Percentiles rank a stretch among this genome's conserved stretches.
Conservation (phyloP, 163 green algal genomes). For the Chloromonas sp. region DNA sequence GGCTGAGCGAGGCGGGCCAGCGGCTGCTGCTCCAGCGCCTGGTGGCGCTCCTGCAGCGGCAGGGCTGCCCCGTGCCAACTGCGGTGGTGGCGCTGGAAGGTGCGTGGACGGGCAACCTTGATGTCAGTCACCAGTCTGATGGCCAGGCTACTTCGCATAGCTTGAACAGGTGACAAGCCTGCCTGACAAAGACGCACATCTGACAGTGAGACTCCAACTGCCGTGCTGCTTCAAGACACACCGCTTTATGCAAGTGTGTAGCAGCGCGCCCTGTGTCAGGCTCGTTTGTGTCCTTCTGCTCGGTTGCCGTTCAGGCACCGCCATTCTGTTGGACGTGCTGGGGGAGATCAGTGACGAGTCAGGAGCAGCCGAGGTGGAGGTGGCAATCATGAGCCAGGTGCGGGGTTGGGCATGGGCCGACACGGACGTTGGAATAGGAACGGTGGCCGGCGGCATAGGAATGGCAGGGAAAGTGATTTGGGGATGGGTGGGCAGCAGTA, state of each 20-base stretch:
- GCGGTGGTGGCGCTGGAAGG: conserved; percentile 52
- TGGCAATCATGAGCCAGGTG: neutral
- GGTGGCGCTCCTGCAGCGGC: conserved; percentile 9
- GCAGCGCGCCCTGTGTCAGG: neutral
- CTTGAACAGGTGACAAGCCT: too few relatives aligned
- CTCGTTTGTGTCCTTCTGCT: neutral
- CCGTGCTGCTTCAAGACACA: too few relatives aligned
- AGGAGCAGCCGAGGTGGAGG: conserved; percentile 16
- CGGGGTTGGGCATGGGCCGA: too few relatives aligned
- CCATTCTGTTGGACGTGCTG: conserved; percentile 65
- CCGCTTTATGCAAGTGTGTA: neutral
- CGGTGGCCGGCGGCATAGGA: neutral
- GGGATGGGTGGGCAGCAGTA: neutral
- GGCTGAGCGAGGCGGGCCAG: conserved; percentile 72
- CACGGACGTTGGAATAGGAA: neutral
- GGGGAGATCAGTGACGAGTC: conserved; percentile 57
- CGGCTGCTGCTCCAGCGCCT: conserved; percentile 59
- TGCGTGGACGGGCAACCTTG: conserved; percentile 1
- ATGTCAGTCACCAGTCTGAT: neutral
- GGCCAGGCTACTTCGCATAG: too few relatives aligned
- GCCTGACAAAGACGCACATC: too few relatives aligned
- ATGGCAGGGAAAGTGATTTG: neutral
- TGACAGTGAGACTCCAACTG: too few relatives aligned
- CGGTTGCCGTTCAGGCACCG: conserved; percentile 23
- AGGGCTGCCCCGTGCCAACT: conserved; percentile 25